phyloP scores from a whole-genome alignment of 2,329 filamentous ascomycete genomes.

The Fusarium hainanense region DNA sequence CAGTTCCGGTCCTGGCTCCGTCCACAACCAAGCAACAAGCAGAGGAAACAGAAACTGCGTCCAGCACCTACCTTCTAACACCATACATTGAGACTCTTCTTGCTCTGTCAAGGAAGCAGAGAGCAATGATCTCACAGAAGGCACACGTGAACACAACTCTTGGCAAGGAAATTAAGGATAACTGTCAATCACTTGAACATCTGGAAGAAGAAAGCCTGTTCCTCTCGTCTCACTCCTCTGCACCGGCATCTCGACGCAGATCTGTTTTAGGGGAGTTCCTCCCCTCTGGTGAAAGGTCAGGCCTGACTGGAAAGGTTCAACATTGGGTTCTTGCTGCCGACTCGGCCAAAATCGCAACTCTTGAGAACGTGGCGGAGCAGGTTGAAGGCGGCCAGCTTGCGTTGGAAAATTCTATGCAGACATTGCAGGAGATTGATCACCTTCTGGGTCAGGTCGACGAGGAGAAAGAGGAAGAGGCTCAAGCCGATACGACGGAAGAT shows the following conservation, averaged over 20 bases:
- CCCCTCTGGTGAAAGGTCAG: conserved; percentile 52
- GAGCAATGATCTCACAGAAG: conserved; percentile 67
- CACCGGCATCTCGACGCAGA: conserved; percentile 49
- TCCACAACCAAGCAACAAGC: conserved; percentile 10
- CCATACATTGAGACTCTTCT: conserved; percentile 68
- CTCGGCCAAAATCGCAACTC: conserved; percentile 67
- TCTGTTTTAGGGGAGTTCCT: conserved; percentile 60
- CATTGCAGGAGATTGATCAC: conserved; percentile 61
- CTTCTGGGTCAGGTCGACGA: conserved; percentile 56
- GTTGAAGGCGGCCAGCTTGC: conserved; percentile 69
- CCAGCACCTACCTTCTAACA: conserved; percentile 59
- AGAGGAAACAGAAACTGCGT: conserved; percentile 30
- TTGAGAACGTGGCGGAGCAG: conserved; percentile 68
- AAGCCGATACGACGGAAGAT: conserved; percentile 43
- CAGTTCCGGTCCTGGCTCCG: conserved; percentile 39
- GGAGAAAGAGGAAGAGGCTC: conserved; percentile 38
- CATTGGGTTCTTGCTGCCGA: conserved; percentile 71
- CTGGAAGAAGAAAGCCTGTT: conserved; percentile 72
- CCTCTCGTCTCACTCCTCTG: conserved; percentile 63
- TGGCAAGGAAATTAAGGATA: conserved; percentile 62
- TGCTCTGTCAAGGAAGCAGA: conserved; percentile 66
- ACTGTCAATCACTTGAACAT: conserved; percentile 62
- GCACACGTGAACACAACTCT: conserved; percentile 65
- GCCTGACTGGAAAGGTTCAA: conserved; percentile 58
- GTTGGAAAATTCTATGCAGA: conserved; percentile 63